A percentile compares a stretch with the other conserved stretches of the same genome.
Conservation (phyloP, 1,139 yeast genomes). For the Kodamaea sp. region DNA sequence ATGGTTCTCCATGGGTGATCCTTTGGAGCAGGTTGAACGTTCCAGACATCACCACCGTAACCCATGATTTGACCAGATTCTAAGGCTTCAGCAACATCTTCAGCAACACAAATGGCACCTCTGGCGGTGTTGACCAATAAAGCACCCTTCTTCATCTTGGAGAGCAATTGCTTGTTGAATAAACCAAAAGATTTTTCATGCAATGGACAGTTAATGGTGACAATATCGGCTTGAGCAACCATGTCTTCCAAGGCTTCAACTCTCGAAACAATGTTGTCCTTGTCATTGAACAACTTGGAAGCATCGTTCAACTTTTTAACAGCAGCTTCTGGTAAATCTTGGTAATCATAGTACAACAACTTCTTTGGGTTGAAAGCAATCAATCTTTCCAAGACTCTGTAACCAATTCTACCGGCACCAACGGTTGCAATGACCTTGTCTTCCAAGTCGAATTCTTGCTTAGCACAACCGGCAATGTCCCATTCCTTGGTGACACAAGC, state of each 20-base stretch:
- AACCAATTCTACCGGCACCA: conserved; percentile 83
- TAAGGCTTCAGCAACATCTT: conserved; percentile 75
- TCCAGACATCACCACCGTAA: conserved; percentile 86
- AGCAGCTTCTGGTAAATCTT: conserved; percentile 56
- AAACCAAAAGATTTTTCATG: conserved; percentile 68
- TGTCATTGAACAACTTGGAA: conserved; percentile 37
- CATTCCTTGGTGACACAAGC: conserved; percentile 52
- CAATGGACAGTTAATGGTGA: conserved; percentile 75
- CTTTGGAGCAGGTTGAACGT: conserved; percentile 73
- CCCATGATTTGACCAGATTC: conserved; percentile 67
- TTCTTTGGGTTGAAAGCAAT: conserved; percentile 74
- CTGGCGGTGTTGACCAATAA: conserved; percentile 81
- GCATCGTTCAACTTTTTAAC: conserved; percentile 48
- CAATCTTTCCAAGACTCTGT: conserved; percentile 68
- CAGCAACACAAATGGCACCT: conserved; percentile 71
- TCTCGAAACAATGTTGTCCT: conserved; percentile 48
- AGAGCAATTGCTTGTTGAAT: conserved; percentile 61
- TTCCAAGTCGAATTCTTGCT: conserved; percentile 71
- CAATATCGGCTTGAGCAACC: conserved; percentile 67
- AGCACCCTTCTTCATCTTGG: conserved; percentile 75
- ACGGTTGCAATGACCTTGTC: conserved; percentile 74
- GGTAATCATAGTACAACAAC: conserved; percentile 73
- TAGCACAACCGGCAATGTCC: conserved; percentile 79
- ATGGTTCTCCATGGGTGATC: conserved; percentile 76
- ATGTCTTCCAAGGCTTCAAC: conserved; percentile 64